Percentiles rank a stretch among this genome's conserved stretches.
Evolutionary conservation across 345 rosid species (phyloP).

Genomic region (Populus tremula): DNA sequence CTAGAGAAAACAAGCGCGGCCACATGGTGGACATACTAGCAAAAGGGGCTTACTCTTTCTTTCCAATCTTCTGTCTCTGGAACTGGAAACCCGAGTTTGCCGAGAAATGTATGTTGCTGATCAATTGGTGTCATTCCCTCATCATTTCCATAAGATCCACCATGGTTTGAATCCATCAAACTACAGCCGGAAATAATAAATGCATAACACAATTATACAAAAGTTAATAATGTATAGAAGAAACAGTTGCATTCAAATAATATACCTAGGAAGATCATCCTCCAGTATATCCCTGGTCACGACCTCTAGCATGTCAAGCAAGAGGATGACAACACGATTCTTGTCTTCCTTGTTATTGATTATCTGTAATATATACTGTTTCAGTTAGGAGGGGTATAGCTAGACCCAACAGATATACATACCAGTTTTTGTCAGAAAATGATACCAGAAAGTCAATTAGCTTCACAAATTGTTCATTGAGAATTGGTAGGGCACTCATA

Average conservation of each 20-base stretch:
- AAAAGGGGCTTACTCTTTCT: constrained; percentile 57
- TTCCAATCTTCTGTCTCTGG: constrained; percentile 86
- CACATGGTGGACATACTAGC: no score
- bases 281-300: constrained; percentile 83
- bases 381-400: background rate
- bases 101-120: constrained; percentile 56
- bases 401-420: background rate
- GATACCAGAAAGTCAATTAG: constrained; percentile 76
- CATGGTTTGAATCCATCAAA: constrained; percentile 69
- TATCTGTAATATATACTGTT: constrained; percentile 37
- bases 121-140: constrained; percentile 63
- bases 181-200: constrained; percentile 32
- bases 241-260: background rate
- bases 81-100: constrained; percentile 85
- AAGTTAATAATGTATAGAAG: background rate
- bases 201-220: background rate
- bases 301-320: constrained; percentile 98
- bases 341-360: constrained; percentile 67
- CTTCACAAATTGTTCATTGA: constrained; percentile 76
- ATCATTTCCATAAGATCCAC: constrained; percentile 51
- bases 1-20: no score
- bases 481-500: constrained; percentile 89
- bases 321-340: constrained; percentile 83
- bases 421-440: background rate
- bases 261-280: constrained; percentile 70